Evolutionary conservation across 305 asterid species (phyloP), one percentile per base, ranked within the genome.

Genomic region (Coffea humblotiana): DNA sequence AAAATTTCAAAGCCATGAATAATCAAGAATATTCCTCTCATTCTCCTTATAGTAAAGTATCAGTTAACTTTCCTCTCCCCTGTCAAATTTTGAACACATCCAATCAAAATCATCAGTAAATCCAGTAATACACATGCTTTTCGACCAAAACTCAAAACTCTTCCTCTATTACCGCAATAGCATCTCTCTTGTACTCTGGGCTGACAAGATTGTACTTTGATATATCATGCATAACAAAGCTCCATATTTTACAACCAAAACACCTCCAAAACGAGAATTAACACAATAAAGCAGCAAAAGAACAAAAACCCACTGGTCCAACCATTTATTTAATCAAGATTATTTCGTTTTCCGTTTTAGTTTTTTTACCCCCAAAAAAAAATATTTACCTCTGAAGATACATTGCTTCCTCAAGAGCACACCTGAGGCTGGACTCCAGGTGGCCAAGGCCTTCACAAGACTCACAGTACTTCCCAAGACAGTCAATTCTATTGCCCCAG

Each of bases 381-480:
- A 37, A 4, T 21, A 58, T 60, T 37, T 85, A 93, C 99, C 99
- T 94, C 54, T 90, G 88, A 32, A 96, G 93, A 90, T 88, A 82
- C 89, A 96, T 60, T 18, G 98, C 98, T 79, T 96, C 99, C 88
- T 96, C 99, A 71, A 96, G 97, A 85, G 98, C 98, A 87, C 99
- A 96, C 90, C 98, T 88, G 84, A 96, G 97, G 89, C 99, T 96
- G 73, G 99, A 96, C 78, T 96, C 99, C 77, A 94, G 99, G 88
- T 96, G 99, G 77, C 99, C 99, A 84, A 96, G 89, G 76, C 98
- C 99, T 78, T 85, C 98, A 83, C 99, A 96, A 65, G 97, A 83
- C 63, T 90, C 91, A 77, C 98, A 96, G 83, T 96, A 97, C 79
- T 94, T 96, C 27, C 99, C 99, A 23, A 98, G 98, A 66, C 98